Percentiles rank a stretch among this genome's conserved stretches.
Conservation (phyloP, 1,284 basidiomycete species). For the Apiotrichum veenhuisii region DNA sequence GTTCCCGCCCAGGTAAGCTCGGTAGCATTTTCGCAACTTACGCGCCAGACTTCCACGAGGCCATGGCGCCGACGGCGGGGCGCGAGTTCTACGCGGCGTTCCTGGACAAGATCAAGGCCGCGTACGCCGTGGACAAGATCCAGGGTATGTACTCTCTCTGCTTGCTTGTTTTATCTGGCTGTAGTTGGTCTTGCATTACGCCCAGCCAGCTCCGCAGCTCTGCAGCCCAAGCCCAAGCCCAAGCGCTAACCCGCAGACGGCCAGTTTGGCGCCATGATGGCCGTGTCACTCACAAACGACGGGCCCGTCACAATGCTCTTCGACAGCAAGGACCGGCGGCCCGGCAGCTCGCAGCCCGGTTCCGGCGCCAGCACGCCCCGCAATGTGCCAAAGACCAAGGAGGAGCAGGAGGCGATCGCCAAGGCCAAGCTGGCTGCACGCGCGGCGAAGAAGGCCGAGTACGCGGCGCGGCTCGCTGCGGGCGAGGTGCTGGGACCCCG, state of each 20-base stretch:
- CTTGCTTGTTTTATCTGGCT: too few species aligned
- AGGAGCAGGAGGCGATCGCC: constrained; percentile 12
- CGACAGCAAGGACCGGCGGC: constrained; percentile 50
- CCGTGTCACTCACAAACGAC: constrained; percentile 77
- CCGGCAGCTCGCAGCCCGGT: not conserved
- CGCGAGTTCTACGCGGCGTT: constrained; percentile 68
- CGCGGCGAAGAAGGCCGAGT: constrained; percentile 17
- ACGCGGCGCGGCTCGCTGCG: constrained; percentile 10
- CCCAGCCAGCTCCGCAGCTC: too few species aligned
- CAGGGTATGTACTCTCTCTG: constrained; percentile 67
- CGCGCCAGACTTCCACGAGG: constrained; percentile 72
- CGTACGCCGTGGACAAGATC: constrained; percentile 69
- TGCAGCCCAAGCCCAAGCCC: too few species aligned
- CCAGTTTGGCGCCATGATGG: constrained; percentile 91
- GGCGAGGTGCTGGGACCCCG: constrained; percentile 4
- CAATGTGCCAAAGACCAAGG: constrained; percentile 4
- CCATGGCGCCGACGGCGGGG: constrained; percentile 71
- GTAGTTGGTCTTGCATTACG: not conserved
- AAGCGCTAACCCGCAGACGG: constrained; percentile 50
- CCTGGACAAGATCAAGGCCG: constrained; percentile 60
- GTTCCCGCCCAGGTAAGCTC: constrained; percentile 60
- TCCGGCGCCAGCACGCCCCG: constrained; percentile 13
- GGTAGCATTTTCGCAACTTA: constrained; percentile 1
- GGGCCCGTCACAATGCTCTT: constrained; percentile 78
- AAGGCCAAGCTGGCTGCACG: constrained; percentile 16